Evolutionary conservation across 441 rosid genomes (phyloP), one percentile per base, ranked within the genome.

Genomic region (Gossypium schwendimanii): DNA sequence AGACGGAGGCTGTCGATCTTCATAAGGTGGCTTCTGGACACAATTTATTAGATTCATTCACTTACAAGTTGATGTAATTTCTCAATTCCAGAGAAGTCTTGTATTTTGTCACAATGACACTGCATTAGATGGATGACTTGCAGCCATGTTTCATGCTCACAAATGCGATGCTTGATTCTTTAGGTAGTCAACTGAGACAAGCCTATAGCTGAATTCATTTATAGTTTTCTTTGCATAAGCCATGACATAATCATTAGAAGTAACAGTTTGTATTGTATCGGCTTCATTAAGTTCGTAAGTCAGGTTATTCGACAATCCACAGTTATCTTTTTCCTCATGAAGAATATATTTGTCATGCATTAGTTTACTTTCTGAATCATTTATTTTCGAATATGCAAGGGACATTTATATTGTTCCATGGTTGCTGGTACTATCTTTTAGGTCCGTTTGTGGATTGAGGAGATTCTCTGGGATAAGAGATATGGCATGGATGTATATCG

Each of bases 361-460:
- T 61, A 6, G 21, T 28, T 15, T n/a, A 6, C 8, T 57, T 23
- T 36, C 41, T 23, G 62, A 21, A 57, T 60, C 4, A 28, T 26
- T 60, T 2, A 2, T 15, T 17, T 33, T 69, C 50, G 8, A 41
- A 31, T 61, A 15, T 53, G n/a, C 8, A 6, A 18, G 17, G 18
- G 57, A 73, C 44, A 55, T 50, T 3, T 67, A 44, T 64, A 6
- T 54, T 59, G 12, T 41, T 59, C 9, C 11, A 18, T 70, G 59
- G 49, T 64, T 64, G 67, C 21, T 70, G 41, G 50, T 53, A 23
- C 55, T 58, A 49, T 18, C 31, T 69, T 72, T 78, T 53, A 95
- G 98, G 86, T 91, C 73, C 89, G 86, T 12, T 73, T 79, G 69
- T 95, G 97, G 99, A 86, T 95, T 3, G 97, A 92, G 86, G 99